Conservation (phyloP, 164 flowering plant genomes). For the Nelumbo lutea region DNA sequence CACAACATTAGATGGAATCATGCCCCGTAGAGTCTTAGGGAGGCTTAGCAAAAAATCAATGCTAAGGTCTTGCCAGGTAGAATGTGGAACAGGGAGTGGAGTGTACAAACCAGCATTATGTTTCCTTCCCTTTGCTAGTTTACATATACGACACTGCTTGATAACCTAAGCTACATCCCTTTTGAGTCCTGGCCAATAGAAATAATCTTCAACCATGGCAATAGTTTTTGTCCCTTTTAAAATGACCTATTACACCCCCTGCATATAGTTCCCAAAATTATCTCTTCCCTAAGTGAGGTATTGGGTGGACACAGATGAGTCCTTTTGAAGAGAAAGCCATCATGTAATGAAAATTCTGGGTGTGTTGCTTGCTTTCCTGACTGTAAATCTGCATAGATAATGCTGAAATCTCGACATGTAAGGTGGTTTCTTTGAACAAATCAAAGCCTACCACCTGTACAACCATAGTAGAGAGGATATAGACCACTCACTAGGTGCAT, state of each 20-base stretch:
- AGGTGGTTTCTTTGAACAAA: neutral
- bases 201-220: neutral
- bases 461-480: neutral
- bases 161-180: conserved; percentile 8
- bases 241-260: neutral
- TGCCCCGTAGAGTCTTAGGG: neutral
- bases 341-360: neutral
- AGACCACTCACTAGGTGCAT: neutral
- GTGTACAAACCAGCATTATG: conserved; percentile 8
- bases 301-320: neutral
- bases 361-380: neutral
- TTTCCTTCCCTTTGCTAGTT: conserved; percentile 1
- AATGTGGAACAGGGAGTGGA: conserved; percentile 9
- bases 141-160: conserved; percentile 8
- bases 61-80: conserved; percentile 7
- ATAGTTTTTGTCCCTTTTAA: neutral
- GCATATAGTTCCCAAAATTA: neutral
- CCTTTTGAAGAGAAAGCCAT: neutral
- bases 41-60: conserved; percentile 16
- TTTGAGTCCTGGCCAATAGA: conserved; percentile 9
- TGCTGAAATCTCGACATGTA: neutral
- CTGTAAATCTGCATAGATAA: neutral
- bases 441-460: neutral
- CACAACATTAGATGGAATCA: conserved; percentile 9
- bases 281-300: neutral